Evolutionary conservation across 257 asterid species (phyloP).

Genomic region (Fraxinus quadrangulata): DNA sequence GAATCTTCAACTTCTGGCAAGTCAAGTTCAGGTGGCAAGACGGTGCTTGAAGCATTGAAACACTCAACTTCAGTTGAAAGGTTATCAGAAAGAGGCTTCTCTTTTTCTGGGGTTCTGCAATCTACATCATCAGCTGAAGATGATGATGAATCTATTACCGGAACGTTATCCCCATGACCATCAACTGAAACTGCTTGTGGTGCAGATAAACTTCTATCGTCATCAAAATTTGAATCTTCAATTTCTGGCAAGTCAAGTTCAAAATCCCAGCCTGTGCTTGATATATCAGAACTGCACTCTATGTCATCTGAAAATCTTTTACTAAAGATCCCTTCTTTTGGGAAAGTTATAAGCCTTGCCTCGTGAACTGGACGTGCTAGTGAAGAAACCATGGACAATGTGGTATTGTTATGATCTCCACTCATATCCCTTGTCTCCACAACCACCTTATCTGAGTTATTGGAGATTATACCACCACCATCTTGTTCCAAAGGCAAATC

Average conservation of each 20-base stretch:
- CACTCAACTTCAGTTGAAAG: background rate
- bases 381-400: constrained; percentile 16
- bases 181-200: constrained; percentile 6
- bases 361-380: constrained; percentile 30
- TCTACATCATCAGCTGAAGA: constrained; percentile 25
- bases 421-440: constrained; percentile 27
- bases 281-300: constrained; percentile 23
- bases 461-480: constrained; percentile 15
- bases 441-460: constrained; percentile 18
- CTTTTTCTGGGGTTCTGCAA: background rate
- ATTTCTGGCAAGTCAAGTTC: constrained; percentile 16
- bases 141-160: constrained; percentile 23
- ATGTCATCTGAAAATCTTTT: constrained; percentile 25
- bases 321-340: constrained; percentile 22
- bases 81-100: background rate
- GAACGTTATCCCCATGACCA: constrained; percentile 5
- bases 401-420: constrained; percentile 25
- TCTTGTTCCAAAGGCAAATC: constrained; percentile 26
- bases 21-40: constrained; percentile 16
- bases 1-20: constrained; percentile 13
- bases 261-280: constrained; percentile 22
- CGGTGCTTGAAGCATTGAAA: constrained; percentile 14
- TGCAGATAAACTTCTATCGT: constrained; percentile 18
- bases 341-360: constrained; percentile 27
- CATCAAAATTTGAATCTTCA: constrained; percentile 26